Percentiles rank a stretch among this genome's conserved stretches.
Conservation (phyloP, 352 stramenopile genomes). For the Phytophthora lateralis region DNA sequence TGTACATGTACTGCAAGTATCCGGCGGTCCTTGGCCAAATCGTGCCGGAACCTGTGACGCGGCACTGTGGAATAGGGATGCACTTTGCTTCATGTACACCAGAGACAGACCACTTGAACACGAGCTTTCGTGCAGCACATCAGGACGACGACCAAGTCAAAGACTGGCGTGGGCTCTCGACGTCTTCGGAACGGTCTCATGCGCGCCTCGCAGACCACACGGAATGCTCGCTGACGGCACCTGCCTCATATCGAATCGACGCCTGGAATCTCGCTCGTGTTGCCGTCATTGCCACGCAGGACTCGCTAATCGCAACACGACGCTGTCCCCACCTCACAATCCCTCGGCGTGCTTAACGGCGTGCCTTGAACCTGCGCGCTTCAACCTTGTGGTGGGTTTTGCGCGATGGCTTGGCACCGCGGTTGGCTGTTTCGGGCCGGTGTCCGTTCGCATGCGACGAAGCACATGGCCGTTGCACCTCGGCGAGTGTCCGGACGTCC, state of each 20-base stretch:
- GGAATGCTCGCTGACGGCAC: not conserved
- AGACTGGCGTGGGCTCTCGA: not conserved
- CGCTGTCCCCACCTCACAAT: slow-evolving; percentile 19
- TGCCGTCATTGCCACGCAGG: not conserved
- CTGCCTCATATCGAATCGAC: not conserved
- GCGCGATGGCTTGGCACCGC: slow-evolving; percentile 8
- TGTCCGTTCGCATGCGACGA: slow-evolving; percentile 27
- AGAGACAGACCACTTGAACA: slow-evolving; percentile 34
- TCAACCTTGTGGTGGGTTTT: slow-evolving; percentile 33
- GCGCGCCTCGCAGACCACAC: not conserved
- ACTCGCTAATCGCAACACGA: slow-evolving; percentile 30
- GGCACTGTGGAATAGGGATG: slow-evolving; percentile 19
- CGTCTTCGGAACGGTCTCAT: not conserved
- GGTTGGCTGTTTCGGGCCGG: too few species aligned
- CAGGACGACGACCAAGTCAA: slow-evolving; percentile 13
- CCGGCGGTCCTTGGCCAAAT: slow-evolving; percentile 29
- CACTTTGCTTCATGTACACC: slow-evolving; percentile 9
- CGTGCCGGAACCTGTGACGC: slow-evolving; percentile 21
- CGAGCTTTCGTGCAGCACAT: slow-evolving; percentile 27
- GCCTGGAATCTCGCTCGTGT: not conserved
- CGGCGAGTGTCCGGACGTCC: slow-evolving; percentile 9
- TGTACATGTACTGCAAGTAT: slow-evolving; percentile 17
- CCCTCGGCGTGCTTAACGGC: slow-evolving; percentile 8
- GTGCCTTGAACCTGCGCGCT: slow-evolving; percentile 25
- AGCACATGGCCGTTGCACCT: slow-evolving; percentile 16